A percentile compares a stretch with the other conserved stretches of the same genome.
These are phyloP conservation scores for Aspergillus cristatus DNA, from an alignment of 495 filamentous ascomycete genomes.

Conservation along the genomic window DNA sequence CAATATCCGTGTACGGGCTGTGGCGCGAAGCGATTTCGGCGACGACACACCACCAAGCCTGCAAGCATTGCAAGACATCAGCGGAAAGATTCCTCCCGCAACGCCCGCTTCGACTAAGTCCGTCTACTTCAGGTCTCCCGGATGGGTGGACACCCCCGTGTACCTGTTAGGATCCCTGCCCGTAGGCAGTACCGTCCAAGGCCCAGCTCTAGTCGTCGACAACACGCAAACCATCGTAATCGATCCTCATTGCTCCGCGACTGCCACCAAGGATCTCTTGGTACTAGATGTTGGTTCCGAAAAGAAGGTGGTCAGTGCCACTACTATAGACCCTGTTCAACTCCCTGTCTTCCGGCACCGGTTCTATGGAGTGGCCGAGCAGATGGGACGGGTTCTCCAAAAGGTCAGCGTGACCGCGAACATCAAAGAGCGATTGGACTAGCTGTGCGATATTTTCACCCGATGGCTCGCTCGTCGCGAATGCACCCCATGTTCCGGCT, in stretches of 20 bases:
- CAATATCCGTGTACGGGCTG: slow-evolving; percentile 70
- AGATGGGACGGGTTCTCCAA: slow-evolving; percentile 30
- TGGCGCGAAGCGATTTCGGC: slow-evolving; percentile 65
- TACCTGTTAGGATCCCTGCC: slow-evolving; percentile 65
- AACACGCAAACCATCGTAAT: slow-evolving; percentile 74
- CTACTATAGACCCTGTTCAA: slow-evolving; percentile 59
- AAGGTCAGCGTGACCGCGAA: slow-evolving; percentile 24
- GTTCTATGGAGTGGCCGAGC: slow-evolving; percentile 44
- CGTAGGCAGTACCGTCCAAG: slow-evolving; percentile 59
- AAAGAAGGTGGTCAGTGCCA: slow-evolving; percentile 47
- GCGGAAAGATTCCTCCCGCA: slow-evolving; percentile 1
- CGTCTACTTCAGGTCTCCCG: slow-evolving; percentile 46
- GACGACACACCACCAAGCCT: slow-evolving; percentile 21
- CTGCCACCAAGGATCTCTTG: slow-evolving; percentile 54
- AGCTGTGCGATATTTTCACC: slow-evolving; percentile 28
- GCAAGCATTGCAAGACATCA: slow-evolving; percentile 60
- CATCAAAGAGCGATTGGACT: slow-evolving; percentile 34
- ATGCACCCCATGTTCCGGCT: slow-evolving; percentile 68
- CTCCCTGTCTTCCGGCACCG: slow-evolving; percentile 83
- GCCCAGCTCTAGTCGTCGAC: slow-evolving; percentile 84
- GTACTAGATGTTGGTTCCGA: slow-evolving; percentile 57
- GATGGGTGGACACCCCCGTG: slow-evolving; percentile 63
- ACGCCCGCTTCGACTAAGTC: slow-evolving; percentile 10
- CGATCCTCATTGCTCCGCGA: slow-evolving; percentile 53
- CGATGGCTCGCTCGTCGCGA: slow-evolving; percentile 28